Evolutionary conservation across 2,329 filamentous ascomycete species (phyloP), one percentile per base, ranked within the genome.

Genomic region (Biscogniauxia marginata): DNA sequence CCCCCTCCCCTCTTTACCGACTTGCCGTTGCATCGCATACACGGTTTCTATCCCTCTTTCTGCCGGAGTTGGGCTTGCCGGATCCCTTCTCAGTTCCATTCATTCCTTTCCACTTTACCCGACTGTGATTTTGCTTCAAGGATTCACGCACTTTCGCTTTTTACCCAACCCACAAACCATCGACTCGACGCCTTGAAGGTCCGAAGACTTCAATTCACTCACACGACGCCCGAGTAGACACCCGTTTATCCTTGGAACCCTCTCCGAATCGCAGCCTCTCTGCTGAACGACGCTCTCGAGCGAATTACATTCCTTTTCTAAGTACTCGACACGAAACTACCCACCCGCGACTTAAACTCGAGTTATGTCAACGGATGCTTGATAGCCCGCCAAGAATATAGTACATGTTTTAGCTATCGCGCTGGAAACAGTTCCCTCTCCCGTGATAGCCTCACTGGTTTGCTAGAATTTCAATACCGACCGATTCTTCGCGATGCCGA

Each of bases 51-150:
- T 52, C 57, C 49, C 57, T 58, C 56, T 48, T 53, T 34, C 34
- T 54, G 46, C 57, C 57, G 62, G 59, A 63, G 59, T 64, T 59
- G 58, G 55, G 53, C 49, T 58, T 57, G 24, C 53, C 57, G 56
- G 51, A 59, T 63, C 59, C 60, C 44, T 61, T 64, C 60, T 57
- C 58, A 56, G 50, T 63, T 65, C 34, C 63, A 60, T 69, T 67
- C 65, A 62, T 59, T 68, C 65, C 55, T 67, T 68, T 64, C 49
- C 49, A 43, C 53, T 45, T 50, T 55, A 59, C 62, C 54, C 60
- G 64, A 58, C 56, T 61, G 55, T 39, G 11, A 39, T 39, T 63
- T n/a, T 60, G 53, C 62, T 59, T 48, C 57, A 59, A 58, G 64
- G 59, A 65, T 56, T 54, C 57, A 53, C 59, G 63, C 43, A 54